Conservation (phyloP, 805 yeast species). For the Danielozyma ontarioensis region DNA sequence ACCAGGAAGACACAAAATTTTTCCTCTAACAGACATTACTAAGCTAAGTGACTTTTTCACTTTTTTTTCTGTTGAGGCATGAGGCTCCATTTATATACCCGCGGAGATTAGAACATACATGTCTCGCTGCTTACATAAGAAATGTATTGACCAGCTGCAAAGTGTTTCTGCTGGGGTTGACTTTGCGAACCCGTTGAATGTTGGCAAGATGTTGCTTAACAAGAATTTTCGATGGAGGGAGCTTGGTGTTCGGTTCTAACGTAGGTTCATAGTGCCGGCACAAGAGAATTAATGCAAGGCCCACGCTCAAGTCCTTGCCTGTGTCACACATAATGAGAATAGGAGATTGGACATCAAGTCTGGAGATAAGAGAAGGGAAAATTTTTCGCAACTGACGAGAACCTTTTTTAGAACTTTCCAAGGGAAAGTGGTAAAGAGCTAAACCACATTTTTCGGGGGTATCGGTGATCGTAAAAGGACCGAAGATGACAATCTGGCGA, state of each 20-base stretch:
- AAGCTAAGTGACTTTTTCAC: no score
- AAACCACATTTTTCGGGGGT: constrained; percentile 6
- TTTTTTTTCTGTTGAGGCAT: no score
- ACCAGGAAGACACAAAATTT: constrained; percentile 32
- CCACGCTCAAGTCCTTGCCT: constrained; percentile 64
- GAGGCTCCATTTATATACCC: no score
- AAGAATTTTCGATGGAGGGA: constrained; percentile 18
- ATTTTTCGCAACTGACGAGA: constrained; percentile 51
- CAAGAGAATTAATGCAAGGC: constrained; percentile 51
- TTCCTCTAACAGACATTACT: no score
- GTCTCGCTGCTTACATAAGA: no score
- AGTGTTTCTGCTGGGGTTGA: constrained; percentile 75
- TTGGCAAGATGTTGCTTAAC: constrained; percentile 53
- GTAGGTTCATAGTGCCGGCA: constrained; percentile 38
- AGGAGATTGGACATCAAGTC: constrained; percentile 11
- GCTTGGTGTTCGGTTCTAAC: constrained; percentile 28
- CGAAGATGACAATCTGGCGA: constrained; percentile 18
- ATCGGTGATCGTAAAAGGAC: constrained; percentile 6
- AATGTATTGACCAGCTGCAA: constrained; percentile 63
- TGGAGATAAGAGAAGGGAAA: constrained; percentile 39
- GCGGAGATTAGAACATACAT: no score
- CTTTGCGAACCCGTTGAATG: constrained; percentile 43
- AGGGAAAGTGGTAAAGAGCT: constrained; percentile 9
- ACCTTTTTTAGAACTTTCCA: constrained; percentile 53
- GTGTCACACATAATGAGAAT: constrained; percentile 53